Evolutionary conservation across 148 eudicot species (phyloP), one percentile per base, ranked within the genome.

Genomic region (Cornus kousa): DNA sequence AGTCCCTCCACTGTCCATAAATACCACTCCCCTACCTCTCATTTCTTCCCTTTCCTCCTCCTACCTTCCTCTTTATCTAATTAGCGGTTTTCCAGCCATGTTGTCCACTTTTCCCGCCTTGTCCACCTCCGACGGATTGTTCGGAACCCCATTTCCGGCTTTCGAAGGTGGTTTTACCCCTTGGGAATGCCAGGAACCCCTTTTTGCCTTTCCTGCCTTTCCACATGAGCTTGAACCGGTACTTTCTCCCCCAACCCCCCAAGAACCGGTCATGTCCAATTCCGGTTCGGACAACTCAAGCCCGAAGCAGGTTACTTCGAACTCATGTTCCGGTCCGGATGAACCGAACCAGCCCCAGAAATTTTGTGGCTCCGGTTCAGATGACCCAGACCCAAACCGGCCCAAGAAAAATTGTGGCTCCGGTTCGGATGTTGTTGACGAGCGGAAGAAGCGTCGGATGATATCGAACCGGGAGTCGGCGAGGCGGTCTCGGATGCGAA

Each of bases 41-140:
- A 82, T 83, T 78, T 77, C 90, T 89, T 88, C 92, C 92, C 90
- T 89, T 89, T 89, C 81, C 90, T 82, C 81, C 87, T 77, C 82
- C 82, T 62, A 74, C 76, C 80, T 72, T 78, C 71, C 84, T 64
- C 73, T 5, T 5, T 62, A 87, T 82, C 85, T 83, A 74, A 72
- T 67, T 77, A 87, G 88, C 85, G 55, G 50, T 78, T 59, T 72
- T 78, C 73, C 72, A 73, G 71, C 83, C 85, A 89, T 89, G 92
- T 77, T 86, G 90, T 86, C 92, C 81, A 67, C 88, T 66, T 8
- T 83, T 40, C 78, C 88, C 7, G 67, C 87, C 66, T 1, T 75
- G 14, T 57, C 67, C 62, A 65, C 68, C 16, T 4, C 82, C 59
- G 88, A 89, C 17, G 48, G 86, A 31, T 71, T 82, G 40, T 69